Base-by-base conservation (phyloP, 2,329 filamentous ascomycete genomes). In the Laburnicola sp. region DNA sequence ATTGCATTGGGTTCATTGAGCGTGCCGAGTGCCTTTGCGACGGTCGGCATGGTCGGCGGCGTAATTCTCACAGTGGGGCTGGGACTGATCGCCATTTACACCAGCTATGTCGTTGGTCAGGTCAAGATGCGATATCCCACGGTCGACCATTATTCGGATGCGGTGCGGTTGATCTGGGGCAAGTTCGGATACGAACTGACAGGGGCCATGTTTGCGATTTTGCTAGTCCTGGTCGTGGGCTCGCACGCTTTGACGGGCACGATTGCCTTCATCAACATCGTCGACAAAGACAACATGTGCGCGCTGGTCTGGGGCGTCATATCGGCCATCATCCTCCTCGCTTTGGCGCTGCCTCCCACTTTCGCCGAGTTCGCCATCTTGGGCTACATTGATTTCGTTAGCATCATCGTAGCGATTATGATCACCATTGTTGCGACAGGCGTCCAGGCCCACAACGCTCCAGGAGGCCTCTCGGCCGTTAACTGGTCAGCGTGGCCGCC, bases 191-290 rank as follows among this genome's bases (percentile, higher is more conserved):
- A 69, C 32, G 69, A 73, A 48, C 75, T 82, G 40, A 85, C 85
- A 0, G 83, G 86, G 57, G 84, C 86, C 70, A 66, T 90, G 48
- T 70, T 69, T 51, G 65, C 63, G 36, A 59, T 72, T 23, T 70
- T 69, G 56, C 51, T 71, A 38, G 60, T 70, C 28, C 86, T 91
- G 71, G 80, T 88, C 56, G 85, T 88, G 67, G 85, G 83, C 41
- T 87, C 86, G 21, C 88, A 91, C 72, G 79, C 87, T 48, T 75
- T 89, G 57, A 88, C 86, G 0, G 88, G 88, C 58, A 83, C 81
- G 30, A 87, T 89, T 60, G 86, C 86, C 62, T 71, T 67, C 46
- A 83, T 89, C 72, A 85, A 85, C 65, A 84, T 81, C 47, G 76
- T 89, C 45, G 84, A 84, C 28, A 72, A 82, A 10, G 78, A 85